Conservation (phyloP, 768 basidiomycete species). For the Amyloporia xantha region DNA sequence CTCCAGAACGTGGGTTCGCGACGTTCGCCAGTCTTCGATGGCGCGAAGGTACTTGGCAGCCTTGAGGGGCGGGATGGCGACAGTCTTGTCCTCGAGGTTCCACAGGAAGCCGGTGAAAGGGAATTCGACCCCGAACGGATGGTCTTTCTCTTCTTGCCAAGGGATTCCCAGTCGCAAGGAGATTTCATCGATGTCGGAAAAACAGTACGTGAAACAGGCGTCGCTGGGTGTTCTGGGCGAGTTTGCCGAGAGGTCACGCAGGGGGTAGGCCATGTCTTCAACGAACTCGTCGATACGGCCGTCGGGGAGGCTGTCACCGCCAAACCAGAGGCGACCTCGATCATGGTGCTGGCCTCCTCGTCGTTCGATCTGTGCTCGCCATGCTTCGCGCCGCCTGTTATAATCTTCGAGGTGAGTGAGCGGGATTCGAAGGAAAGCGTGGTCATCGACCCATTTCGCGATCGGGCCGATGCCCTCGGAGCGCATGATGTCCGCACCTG, state of each 20-base stretch:
- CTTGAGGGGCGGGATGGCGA: constrained; percentile 7
- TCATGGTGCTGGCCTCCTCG: constrained; percentile 3
- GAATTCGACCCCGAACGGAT: not conserved
- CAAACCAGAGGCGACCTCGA: constrained; percentile 18
- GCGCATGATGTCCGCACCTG: too few species aligned
- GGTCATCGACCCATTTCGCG: constrained; percentile 6
- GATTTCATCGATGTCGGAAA: constrained; percentile 19
- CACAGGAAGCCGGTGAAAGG: constrained; percentile 21
- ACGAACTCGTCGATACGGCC: too few species aligned
- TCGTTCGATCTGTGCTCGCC: not conserved
- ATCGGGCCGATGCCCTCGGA: too few species aligned
- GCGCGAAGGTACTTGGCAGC: constrained; percentile 8
- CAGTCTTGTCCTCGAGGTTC: constrained; percentile 12
- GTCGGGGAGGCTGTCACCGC: constrained; percentile 10
- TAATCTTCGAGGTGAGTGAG: constrained; percentile 13
- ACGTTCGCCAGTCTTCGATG: constrained; percentile 7
- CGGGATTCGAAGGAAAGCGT: constrained; percentile 13
- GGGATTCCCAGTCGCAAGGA: constrained; percentile 16
- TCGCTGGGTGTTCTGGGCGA: constrained; percentile 7
- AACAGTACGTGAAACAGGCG: constrained; percentile 10
- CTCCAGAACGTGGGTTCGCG: constrained; percentile 4
- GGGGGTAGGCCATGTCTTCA: too few species aligned
- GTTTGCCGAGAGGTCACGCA: constrained; percentile 9
- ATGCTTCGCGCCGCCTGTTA: constrained; percentile 20
- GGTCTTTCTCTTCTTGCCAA: constrained; percentile 19